Conservation (phyloP, 108 stramenopile species). For the Nannochloropsis salina region DNA sequence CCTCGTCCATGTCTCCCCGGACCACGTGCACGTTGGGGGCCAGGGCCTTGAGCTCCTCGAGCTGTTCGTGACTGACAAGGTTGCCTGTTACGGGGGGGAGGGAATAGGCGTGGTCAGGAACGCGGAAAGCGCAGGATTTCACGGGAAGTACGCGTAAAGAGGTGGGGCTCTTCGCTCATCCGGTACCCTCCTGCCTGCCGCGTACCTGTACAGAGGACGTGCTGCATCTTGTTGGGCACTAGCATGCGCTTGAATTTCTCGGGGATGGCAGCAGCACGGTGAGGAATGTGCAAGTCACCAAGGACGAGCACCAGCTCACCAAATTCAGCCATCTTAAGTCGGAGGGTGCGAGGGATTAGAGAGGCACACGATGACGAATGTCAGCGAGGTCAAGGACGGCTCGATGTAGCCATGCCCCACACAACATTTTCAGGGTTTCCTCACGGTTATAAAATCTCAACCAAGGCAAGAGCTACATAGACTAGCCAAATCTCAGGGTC, state of each 20-base stretch:
- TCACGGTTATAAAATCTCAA: too few species aligned
- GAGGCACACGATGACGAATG: too few species aligned
- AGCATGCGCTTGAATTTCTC: conserved; percentile 92
- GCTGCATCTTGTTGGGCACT: conserved; percentile 96
- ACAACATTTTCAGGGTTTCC: too few species aligned
- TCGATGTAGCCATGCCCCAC: too few species aligned
- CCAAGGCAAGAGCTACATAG: too few species aligned
- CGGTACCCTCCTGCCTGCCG: background rate
- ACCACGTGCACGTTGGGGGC: conserved; percentile 93
- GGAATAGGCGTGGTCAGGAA: background rate
- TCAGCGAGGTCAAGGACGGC: too few species aligned
- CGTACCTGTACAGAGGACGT: conserved; percentile 83
- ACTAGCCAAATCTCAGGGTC: too few species aligned
- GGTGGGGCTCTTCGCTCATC: too few species aligned
- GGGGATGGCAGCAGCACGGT: conserved; percentile 75
- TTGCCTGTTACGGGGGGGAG: conserved; percentile 56
- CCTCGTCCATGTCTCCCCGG: conserved; percentile 76
- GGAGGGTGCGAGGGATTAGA: background rate
- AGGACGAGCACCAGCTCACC: conserved; percentile 65
- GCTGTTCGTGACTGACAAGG: conserved; percentile 69
- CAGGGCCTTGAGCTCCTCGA: conserved; percentile 70
- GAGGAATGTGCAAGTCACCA: conserved; percentile 91
- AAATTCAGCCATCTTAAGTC: conserved; percentile 51
- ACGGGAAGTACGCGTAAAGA: background rate
- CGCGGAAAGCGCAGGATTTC: background rate